phyloP scores from a whole-genome alignment of 192 early-diverging fungal genomes.

The Backusella westeae region DNA sequence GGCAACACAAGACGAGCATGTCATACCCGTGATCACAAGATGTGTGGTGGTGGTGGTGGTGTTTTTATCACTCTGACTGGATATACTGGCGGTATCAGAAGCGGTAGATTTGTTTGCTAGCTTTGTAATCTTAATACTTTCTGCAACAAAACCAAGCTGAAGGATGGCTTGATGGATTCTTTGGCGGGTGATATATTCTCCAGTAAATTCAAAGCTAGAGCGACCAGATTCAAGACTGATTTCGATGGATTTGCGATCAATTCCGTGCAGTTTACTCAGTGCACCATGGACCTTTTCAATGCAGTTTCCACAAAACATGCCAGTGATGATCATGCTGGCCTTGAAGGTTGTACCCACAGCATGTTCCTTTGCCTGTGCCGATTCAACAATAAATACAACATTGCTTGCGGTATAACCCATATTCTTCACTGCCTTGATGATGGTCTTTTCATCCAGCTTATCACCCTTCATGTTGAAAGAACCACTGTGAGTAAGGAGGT shows the following conservation, averaged over 20 bases:
- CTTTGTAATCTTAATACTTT: slow-evolving; percentile 56
- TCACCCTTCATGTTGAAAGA: slow-evolving; percentile 30
- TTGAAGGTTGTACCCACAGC: not conserved
- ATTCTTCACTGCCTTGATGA: slow-evolving; percentile 14
- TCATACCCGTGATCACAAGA: slow-evolving; percentile 96
- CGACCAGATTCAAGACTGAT: slow-evolving; percentile 55
- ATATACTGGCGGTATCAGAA: slow-evolving; percentile 47
- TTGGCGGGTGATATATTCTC: slow-evolving; percentile 32
- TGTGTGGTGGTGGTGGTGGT: slow-evolving; percentile 53
- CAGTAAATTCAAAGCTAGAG: slow-evolving; percentile 41
- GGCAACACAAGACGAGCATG: slow-evolving; percentile 76
- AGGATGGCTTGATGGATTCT: slow-evolving; percentile 36
- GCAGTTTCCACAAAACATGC: slow-evolving; percentile 44
- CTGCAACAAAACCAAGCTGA: slow-evolving; percentile 41
- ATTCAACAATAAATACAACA: not conserved
- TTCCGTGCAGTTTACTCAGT: slow-evolving; percentile 28
- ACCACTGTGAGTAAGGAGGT: slow-evolving; percentile 80
- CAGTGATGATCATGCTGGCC: slow-evolving; percentile 35
- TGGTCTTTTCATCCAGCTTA: slow-evolving; percentile 4
- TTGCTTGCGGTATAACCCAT: slow-evolving; percentile 24
- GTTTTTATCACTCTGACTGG: slow-evolving; percentile 33
- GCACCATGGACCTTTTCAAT: slow-evolving; percentile 36
- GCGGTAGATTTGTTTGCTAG: slow-evolving; percentile 72
- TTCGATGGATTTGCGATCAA: slow-evolving; percentile 25
- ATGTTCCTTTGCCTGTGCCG: not conserved